These are phyloP conservation scores for Omphalotus olearius DNA, from an alignment of 1,284 basidiomycete genomes.

Conservation along the genomic window DNA sequence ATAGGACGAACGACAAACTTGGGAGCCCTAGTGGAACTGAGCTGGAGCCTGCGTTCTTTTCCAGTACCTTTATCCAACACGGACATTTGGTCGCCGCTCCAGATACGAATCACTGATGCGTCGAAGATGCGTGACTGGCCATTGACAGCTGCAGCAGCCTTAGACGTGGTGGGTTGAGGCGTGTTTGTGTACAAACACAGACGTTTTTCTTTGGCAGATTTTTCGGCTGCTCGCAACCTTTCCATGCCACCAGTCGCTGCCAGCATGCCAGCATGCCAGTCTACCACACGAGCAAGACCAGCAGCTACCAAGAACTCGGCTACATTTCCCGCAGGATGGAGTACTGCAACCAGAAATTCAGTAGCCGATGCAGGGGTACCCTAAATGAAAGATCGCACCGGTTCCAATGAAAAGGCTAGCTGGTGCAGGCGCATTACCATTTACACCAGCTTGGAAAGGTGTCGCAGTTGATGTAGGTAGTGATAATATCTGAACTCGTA, in stretches of 20 bases:
- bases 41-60: constrained; percentile 82
- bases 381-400: constrained; percentile 33
- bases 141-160: constrained; percentile 38
- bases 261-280: constrained; percentile 98
- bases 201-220: constrained; percentile 79
- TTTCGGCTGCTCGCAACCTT: constrained; percentile 82
- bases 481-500: constrained; percentile 86
- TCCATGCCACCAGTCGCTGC: constrained; percentile 80
- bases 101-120: constrained; percentile 81
- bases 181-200: constrained; percentile 73
- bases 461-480: constrained; percentile 79
- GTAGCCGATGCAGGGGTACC: not conserved
- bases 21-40: constrained; percentile 87
- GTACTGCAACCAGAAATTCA: constrained; percentile 37
- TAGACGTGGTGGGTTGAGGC: constrained; percentile 31
- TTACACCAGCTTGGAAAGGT: constrained; percentile 64
- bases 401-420: constrained; percentile 89
- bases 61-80: constrained; percentile 71
- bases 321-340: constrained; percentile 93
- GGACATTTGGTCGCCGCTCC: constrained; percentile 90
- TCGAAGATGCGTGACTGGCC: constrained; percentile 66
- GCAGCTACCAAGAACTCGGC: constrained; percentile 84
- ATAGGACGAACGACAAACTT: constrained; percentile 45
- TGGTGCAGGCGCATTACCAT: constrained; percentile 55
- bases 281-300: constrained; percentile 89